A percentile compares a stretch with the other conserved stretches of the same genome.
Conservation (phyloP, 331 rosid species). For the Quercus phellos region DNA sequence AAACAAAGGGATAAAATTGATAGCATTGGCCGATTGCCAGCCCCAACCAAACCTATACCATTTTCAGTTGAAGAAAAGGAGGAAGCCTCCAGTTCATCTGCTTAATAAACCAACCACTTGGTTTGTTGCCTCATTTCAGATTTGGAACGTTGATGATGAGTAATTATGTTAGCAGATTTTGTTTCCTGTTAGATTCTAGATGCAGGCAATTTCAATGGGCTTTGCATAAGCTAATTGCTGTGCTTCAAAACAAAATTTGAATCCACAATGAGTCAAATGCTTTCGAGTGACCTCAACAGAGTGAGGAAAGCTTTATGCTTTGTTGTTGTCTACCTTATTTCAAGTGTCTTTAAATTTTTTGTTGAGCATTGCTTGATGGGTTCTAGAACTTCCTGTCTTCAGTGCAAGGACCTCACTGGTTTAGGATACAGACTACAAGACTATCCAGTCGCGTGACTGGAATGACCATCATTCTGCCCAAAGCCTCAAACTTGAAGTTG, state of each 20-base stretch:
- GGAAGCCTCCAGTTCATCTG: conserved; percentile 20
- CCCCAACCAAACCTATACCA: conserved; percentile 84
- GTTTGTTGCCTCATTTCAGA: conserved; percentile 19
- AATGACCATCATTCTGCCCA: no score
- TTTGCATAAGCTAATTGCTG: neutral
- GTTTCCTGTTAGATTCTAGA: conserved; percentile 7
- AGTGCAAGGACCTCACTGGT: no score
- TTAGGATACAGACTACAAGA: no score
- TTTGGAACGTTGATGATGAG: conserved; percentile 11
- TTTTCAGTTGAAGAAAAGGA: conserved; percentile 42
- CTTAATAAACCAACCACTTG: conserved; percentile 19
- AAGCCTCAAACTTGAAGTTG: no score
- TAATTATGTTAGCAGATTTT: neutral
- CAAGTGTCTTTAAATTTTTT: neutral
- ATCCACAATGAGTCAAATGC: neutral
- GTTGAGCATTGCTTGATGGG: neutral
- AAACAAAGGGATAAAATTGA: conserved; percentile 78
- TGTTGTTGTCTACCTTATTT: neutral
- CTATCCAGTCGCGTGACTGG: no score
- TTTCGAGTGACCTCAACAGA: neutral
- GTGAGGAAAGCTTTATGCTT: neutral
- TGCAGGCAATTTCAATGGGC: conserved; percentile 1
- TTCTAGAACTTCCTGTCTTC: neutral
- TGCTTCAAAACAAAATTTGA: neutral
- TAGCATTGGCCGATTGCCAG: conserved; percentile 89